Conservation (phyloP, 108 stramenopile genomes). For the Asterionellopsis glacialis region DNA sequence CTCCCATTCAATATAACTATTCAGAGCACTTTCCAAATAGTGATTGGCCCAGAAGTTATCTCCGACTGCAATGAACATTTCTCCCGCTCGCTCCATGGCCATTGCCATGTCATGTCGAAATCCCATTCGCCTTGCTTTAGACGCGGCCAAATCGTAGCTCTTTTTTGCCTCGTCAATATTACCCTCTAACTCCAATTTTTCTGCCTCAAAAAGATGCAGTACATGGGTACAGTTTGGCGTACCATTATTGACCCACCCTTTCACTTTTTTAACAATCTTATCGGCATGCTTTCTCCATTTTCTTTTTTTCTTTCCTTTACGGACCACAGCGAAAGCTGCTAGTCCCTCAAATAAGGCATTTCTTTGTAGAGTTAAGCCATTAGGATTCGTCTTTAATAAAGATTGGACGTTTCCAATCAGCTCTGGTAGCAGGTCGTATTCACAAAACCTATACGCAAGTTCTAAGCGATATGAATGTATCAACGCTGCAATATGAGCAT, state of each 20-base stretch:
- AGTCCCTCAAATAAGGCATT: slow-evolving; percentile 15
- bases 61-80: slow-evolving; percentile 14
- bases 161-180: slow-evolving; percentile 1
- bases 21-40: slow-evolving; percentile 24
- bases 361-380: slow-evolving; percentile 4
- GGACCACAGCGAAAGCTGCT: slow-evolving; percentile 7
- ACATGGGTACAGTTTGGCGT: slow-evolving; percentile 17
- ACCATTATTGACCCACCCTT: slow-evolving; percentile 10
- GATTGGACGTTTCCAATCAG: not conserved
- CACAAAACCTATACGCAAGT: slow-evolving; percentile 15
- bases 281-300: not conserved
- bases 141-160: slow-evolving; percentile 2
- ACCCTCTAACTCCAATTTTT: slow-evolving; percentile 3
- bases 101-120: slow-evolving; percentile 24
- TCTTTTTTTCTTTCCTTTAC: slow-evolving; percentile 1
- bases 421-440: slow-evolving; percentile 7
- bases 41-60: slow-evolving; percentile 22
- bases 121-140: slow-evolving; percentile 15
- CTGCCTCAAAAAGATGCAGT: slow-evolving; percentile 16
- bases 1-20: slow-evolving; percentile 42
- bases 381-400: slow-evolving; percentile 5
- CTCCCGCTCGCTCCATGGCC: slow-evolving; percentile 23
- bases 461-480: slow-evolving; percentile 6
- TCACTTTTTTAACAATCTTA: slow-evolving; percentile 5
- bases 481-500: slow-evolving; percentile 1